Base-by-base conservation (phyloP, 202 grass and related monocot species). In the Hordeum pubiflorum region DNA sequence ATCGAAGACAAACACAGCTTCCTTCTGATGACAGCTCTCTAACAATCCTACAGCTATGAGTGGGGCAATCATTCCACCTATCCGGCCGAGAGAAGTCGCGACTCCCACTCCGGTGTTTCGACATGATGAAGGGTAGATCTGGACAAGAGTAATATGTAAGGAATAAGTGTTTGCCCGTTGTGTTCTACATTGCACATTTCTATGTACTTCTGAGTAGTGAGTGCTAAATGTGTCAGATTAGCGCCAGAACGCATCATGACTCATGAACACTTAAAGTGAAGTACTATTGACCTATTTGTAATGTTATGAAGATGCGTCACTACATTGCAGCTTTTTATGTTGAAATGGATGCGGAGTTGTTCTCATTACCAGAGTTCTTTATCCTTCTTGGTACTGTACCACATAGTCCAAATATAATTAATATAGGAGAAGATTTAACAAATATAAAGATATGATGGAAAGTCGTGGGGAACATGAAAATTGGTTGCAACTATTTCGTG, bases 111-210 rank as follows among this genome's bases (percentile, higher is more conserved):
- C 90, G 0, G 86, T 96, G 23, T 82, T 84, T 9, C 90, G 88
- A 12, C 85, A 86, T 20, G 80, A 87, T 31, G 93, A 80, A 52
- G 89, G 93, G 55, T 96, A 96, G 39, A 89, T 50, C 93, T 96
- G 79, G 74, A 86, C 23, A 88, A 20, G 43, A 33, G 11, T 73
- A 56, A 34, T 58, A 75, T 57, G 24, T 48, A 21, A 74, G 72
- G 18, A 57, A 58, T 75, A 57, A 23, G 72, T 74, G 32, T 3
- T 36, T 57, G 70, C 20, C 10, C 3, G 18, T 36, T 74, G 6
- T 36, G 48, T 74, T 74, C 17, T 56, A 55, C 48, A 56, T 56
- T 34, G 48, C 46, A 36, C 18, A 33, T 10, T 34, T 70, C 14
- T 32, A 5, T 54, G 17, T 55, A 74, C 33, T 56, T 29, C 23